Evolutionary conservation across 331 rosid genomes (phyloP).

Genomic region (Rosa hybrid): DNA sequence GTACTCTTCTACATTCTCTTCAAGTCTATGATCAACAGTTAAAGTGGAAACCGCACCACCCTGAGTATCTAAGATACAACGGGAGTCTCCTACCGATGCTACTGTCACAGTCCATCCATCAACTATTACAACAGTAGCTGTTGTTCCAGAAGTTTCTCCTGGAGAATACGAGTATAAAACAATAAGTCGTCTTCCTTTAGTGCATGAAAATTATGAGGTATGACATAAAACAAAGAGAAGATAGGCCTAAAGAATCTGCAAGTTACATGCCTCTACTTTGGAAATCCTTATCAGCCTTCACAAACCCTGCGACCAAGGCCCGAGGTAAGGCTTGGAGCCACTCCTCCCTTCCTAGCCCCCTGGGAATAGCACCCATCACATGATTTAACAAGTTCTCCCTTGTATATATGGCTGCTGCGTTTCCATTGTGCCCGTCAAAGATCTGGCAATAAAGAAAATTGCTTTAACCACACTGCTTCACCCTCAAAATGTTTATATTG

Average conservation of each 20-base stretch:
- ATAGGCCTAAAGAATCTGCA: not conserved
- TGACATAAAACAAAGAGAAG: not conserved
- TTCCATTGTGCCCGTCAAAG: slow-evolving; percentile 98
- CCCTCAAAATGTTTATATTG: slow-evolving; percentile 3
- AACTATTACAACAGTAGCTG: slow-evolving; percentile 87
- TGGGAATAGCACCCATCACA: slow-evolving; percentile 81
- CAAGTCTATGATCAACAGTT: slow-evolving; percentile 95
- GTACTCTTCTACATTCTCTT: slow-evolving; percentile 92
- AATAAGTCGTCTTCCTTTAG: not conserved
- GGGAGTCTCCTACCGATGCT: slow-evolving; percentile 98
- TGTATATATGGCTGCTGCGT: slow-evolving; percentile 84
- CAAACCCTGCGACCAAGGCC: slow-evolving; percentile 94
- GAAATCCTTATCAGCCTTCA: slow-evolving; percentile 92
- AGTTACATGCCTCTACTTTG: slow-evolving; percentile 73
- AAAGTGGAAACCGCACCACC: slow-evolving; percentile 80
- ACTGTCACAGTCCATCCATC: slow-evolving; percentile 99
- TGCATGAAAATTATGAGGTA: not conserved
- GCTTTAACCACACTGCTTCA: slow-evolving; percentile 18
- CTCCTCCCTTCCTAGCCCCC: slow-evolving; percentile 84
- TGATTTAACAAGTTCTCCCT: slow-evolving; percentile 82
- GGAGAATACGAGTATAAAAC: slow-evolving; percentile 23
- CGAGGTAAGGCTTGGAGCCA: slow-evolving; percentile 97
- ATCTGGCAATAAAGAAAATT: slow-evolving; percentile 50
- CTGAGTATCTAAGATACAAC: slow-evolving; percentile 89
- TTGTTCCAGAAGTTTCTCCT: slow-evolving; percentile 99